phyloP scores from a whole-genome alignment of 1,139 yeast genomes.

The Casaregolazyma lundiana region DNA sequence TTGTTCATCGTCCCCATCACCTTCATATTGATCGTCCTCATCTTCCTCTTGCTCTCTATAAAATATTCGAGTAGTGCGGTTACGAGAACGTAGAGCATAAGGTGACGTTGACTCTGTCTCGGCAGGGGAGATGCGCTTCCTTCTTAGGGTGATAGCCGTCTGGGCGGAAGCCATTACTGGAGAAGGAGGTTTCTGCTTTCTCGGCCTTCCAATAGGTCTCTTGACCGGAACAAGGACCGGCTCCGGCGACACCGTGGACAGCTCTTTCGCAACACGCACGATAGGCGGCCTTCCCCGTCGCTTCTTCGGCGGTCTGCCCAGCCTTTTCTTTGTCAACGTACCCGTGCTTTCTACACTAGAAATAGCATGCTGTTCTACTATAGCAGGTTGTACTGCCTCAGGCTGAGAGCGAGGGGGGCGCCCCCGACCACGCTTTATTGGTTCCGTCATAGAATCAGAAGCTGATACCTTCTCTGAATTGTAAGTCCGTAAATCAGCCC shows the following conservation, averaged over 20 bases:
- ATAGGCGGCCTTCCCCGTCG: not conserved
- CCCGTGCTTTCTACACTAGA: too few relatives aligned
- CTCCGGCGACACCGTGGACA: not conserved
- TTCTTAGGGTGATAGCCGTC: too few relatives aligned
- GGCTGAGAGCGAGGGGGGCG: not conserved
- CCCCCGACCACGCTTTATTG: too few relatives aligned
- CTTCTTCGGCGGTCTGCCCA: not conserved
- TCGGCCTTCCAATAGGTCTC: not conserved
- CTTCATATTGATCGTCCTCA: not conserved
- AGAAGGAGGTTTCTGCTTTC: too few relatives aligned
- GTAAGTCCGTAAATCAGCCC: too few relatives aligned
- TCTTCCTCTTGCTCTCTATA: not conserved
- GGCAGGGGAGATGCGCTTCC: not conserved
- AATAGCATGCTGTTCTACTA: too few relatives aligned
- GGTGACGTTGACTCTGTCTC: not conserved
- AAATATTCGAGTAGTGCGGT: not conserved
- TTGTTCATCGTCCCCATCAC: not conserved
- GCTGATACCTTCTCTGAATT: too few relatives aligned
- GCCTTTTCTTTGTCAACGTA: not conserved
- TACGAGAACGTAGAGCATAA: not conserved
- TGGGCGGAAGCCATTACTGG: too few relatives aligned
- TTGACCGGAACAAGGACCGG: not conserved
- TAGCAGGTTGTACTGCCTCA: not conserved
- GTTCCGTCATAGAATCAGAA: not conserved
- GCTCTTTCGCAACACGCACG: not conserved